Percentiles rank a stretch among this genome's conserved stretches.
phyloP scores from a whole-genome alignment of 352 stramenopile genomes.

The Globisporangium nodosum region DNA sequence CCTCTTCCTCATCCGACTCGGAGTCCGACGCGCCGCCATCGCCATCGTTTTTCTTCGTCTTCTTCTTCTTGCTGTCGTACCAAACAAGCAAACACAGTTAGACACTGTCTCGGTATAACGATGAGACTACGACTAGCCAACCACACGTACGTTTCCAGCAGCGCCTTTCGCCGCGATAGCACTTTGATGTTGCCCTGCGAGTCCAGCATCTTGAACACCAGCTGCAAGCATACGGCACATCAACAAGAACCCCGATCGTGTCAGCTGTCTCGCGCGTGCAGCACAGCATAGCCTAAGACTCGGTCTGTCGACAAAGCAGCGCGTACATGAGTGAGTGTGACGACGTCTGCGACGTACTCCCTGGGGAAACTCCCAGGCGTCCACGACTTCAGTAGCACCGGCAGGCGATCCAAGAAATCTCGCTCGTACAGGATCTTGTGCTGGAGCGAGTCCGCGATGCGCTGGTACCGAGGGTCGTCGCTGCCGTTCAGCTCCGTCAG shows the following conservation, averaged over 20 bases:
- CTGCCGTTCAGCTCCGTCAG: conserved; percentile 62
- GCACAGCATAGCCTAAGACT: background rate
- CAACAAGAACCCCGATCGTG: background rate
- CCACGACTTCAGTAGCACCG: conserved; percentile 78
- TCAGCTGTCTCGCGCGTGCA: background rate
- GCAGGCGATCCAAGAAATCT: conserved; percentile 80
- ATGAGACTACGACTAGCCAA: background rate
- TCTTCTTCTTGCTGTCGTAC: conserved; percentile 22
- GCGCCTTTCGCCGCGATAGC: conserved; percentile 61
- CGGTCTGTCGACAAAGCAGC: no score
- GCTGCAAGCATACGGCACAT: conserved; percentile 20
- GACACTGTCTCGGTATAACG: background rate
- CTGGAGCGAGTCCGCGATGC: conserved; percentile 79
- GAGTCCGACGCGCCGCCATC: conserved; percentile 31
- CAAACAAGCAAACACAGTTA: background rate
- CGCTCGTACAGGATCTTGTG: conserved; percentile 89
- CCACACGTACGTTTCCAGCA: conserved; percentile 38
- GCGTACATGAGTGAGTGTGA: conserved; percentile 82
- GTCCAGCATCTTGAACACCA: conserved; percentile 85
- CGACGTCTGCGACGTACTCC: conserved; percentile 72
- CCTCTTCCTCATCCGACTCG: conserved; percentile 71
- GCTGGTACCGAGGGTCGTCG: conserved; percentile 71
- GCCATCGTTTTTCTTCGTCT: conserved; percentile 19
- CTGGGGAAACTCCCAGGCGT: conserved; percentile 54
- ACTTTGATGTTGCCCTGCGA: conserved; percentile 83